Percentiles rank a stretch among this genome's conserved stretches.
These are phyloP conservation scores for Ustilago crameri DNA, from an alignment of 1,284 basidiomycete species.

Conservation along the genomic window DNA sequence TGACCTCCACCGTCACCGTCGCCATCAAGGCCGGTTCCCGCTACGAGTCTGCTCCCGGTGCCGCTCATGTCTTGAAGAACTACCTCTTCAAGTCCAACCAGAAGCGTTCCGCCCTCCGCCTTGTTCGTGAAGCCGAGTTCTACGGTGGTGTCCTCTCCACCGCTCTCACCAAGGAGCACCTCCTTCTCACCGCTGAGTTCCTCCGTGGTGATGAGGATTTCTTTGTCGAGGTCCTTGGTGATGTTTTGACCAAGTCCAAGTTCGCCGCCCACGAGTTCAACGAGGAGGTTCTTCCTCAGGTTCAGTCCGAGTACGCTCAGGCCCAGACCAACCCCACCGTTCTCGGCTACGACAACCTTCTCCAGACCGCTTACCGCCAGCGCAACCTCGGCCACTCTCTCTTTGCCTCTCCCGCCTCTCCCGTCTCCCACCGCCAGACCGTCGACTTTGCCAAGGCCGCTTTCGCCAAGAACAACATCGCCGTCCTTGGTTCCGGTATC, in stretches of 20 bases:
- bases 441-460: conserved; percentile 53
- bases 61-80: conserved; percentile 60
- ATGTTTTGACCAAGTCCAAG: conserved; percentile 59
- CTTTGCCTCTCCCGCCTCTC: conserved; percentile 61
- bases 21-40: conserved; percentile 62
- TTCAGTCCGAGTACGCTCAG: conserved; percentile 59
- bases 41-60: conserved; percentile 59
- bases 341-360: conserved; percentile 60
- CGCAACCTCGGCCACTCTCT: conserved; percentile 63
- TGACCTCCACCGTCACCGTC: conserved; percentile 62
- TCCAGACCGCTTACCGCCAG: conserved; percentile 66
- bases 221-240: conserved; percentile 65
- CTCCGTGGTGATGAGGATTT: conserved; percentile 84
- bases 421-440: conserved; percentile 52
- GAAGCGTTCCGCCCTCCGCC: conserved; percentile 84
- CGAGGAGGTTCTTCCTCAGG: conserved; percentile 64
- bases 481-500: conserved; percentile 64
- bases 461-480: conserved; percentile 66
- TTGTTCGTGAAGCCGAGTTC: conserved; percentile 90
- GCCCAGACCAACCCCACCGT: conserved; percentile 53
- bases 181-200: conserved; percentile 93
- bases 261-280: conserved; percentile 64
- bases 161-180: conserved; percentile 86
- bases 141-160: conserved; percentile 92
- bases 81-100: conserved; percentile 66